Evolutionary conservation across 305 asterid species (phyloP).

Genomic region (Fraxinus sp.): DNA sequence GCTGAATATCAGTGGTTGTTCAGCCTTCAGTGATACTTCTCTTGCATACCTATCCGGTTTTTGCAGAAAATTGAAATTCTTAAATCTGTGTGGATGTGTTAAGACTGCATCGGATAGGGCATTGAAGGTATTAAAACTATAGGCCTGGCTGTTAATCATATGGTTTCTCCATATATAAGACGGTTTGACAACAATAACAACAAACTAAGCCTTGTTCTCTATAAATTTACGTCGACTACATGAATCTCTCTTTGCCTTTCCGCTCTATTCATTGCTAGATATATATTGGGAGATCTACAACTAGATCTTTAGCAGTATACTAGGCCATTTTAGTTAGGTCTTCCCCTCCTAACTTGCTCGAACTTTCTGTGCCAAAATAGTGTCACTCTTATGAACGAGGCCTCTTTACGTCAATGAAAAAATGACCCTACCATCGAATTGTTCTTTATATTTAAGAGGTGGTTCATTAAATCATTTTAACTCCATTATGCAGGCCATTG

Average conservation of each 20-base stretch:
- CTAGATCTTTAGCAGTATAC: not conserved
- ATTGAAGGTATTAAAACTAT: conserved; percentile 51
- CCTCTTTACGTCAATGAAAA: not conserved
- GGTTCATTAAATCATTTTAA: not conserved
- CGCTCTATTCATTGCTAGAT: not conserved
- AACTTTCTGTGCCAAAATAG: not conserved
- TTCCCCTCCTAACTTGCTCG: not conserved
- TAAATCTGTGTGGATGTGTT: conserved; percentile 92
- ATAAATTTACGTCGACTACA: not conserved
- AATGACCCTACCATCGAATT: not conserved
- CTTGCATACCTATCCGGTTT: conserved; percentile 60
- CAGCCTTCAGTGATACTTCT: conserved; percentile 69
- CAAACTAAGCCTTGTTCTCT: not conserved
- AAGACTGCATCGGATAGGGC: conserved; percentile 82
- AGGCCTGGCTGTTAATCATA: not conserved
- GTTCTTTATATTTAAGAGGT: not conserved
- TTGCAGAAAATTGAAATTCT: conserved; percentile 61
- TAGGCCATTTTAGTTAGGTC: not conserved
- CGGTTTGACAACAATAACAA: not conserved
- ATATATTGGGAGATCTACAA: not conserved
- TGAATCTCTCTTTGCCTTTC: not conserved
- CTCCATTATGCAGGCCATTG: conserved; percentile 60
- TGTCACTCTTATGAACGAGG: not conserved
- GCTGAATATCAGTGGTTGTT: conserved; percentile 88
- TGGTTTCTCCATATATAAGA: not conserved